phyloP scores from a whole-genome alignment of 2,329 filamentous ascomycete genomes.

The Trichoderma harzianum region DNA sequence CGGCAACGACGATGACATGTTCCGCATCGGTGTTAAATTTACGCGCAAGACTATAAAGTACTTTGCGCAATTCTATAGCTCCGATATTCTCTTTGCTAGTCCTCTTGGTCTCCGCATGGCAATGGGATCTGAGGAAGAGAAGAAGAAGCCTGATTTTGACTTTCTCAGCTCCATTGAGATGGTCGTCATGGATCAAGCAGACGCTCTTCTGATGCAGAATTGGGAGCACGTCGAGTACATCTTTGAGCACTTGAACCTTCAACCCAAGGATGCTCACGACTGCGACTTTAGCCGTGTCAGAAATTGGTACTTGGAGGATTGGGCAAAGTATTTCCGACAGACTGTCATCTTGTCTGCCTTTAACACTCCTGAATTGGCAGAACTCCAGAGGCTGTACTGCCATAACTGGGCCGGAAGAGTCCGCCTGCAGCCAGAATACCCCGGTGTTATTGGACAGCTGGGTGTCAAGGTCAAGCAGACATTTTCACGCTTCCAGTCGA shows the following conservation, averaged over 20 bases:
- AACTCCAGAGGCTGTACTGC: slow-evolving; percentile 71
- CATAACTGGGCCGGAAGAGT: slow-evolving; percentile 77
- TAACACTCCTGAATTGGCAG: slow-evolving; percentile 83
- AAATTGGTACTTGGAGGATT: slow-evolving; percentile 87
- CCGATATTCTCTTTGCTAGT: slow-evolving; percentile 89
- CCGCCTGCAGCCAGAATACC: slow-evolving; percentile 67
- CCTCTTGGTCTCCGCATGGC: slow-evolving; percentile 86
- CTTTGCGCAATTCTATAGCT: slow-evolving; percentile 93
- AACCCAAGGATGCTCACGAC: slow-evolving; percentile 84
- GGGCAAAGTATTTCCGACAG: slow-evolving; percentile 77
- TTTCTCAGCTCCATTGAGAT: slow-evolving; percentile 93
- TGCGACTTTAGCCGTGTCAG: slow-evolving; percentile 91
- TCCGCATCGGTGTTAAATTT: slow-evolving; percentile 92
- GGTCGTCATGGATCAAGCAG: slow-evolving; percentile 84
- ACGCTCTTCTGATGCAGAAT: slow-evolving; percentile 94
- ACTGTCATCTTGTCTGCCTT: slow-evolving; percentile 79
- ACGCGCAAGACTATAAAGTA: slow-evolving; percentile 94
- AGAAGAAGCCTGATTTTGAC: slow-evolving; percentile 69
- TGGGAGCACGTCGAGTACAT: slow-evolving; percentile 95
- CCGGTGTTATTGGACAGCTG: slow-evolving; percentile 70
- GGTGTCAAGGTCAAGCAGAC: slow-evolving; percentile 75
- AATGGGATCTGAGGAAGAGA: slow-evolving; percentile 71
- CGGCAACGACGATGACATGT: slow-evolving; percentile 97
- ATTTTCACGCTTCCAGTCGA: slow-evolving; percentile 79
- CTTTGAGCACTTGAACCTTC: slow-evolving; percentile 85